phyloP scores from a whole-genome alignment of 2,329 filamentous ascomycete genomes.

The Hypoxylon sp. region DNA sequence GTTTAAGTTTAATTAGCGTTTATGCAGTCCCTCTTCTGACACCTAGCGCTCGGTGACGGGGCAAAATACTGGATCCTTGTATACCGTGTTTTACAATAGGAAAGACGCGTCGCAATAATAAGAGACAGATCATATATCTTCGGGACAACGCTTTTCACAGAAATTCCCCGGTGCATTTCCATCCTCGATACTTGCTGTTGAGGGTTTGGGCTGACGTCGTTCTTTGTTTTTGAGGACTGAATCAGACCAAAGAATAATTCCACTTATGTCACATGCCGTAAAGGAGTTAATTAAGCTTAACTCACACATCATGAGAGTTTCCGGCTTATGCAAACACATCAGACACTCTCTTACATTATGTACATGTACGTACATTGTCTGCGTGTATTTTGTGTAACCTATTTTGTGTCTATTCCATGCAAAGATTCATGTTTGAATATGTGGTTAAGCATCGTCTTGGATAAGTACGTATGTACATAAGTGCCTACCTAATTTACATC shows the following conservation, averaged over 20 bases:
- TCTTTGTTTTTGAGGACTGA: conserved; percentile 29
- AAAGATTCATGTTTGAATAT: no score
- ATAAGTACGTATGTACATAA: no score
- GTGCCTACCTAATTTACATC: no score
- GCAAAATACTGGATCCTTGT: conserved; percentile 39
- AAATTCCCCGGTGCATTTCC: conserved; percentile 4
- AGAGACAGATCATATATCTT: conserved; percentile 24
- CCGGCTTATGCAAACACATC: conserved; percentile 4
- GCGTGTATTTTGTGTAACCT: no score
- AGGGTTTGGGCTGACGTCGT: conserved; percentile 1
- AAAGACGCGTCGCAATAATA: conserved; percentile 40
- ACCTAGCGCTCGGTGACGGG: conserved; percentile 33
- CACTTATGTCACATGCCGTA: conserved; percentile 24
- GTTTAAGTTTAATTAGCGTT: conserved; percentile 41
- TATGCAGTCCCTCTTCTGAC: conserved; percentile 29
- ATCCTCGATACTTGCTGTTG: conserved; percentile 1
- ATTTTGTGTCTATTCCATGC: no score
- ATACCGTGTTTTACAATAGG: conserved; percentile 41
- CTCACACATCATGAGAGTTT: conserved; percentile 13
- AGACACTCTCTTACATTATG: background rate
- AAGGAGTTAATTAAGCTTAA: conserved; percentile 15
- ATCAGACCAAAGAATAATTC: conserved; percentile 12
- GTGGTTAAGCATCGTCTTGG: no score
- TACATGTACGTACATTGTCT: no score
- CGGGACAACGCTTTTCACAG: conserved; percentile 9